Evolutionary conservation across 139 green algal species (phyloP).

Genomic region (Astrephomene gubernaculifera): DNA sequence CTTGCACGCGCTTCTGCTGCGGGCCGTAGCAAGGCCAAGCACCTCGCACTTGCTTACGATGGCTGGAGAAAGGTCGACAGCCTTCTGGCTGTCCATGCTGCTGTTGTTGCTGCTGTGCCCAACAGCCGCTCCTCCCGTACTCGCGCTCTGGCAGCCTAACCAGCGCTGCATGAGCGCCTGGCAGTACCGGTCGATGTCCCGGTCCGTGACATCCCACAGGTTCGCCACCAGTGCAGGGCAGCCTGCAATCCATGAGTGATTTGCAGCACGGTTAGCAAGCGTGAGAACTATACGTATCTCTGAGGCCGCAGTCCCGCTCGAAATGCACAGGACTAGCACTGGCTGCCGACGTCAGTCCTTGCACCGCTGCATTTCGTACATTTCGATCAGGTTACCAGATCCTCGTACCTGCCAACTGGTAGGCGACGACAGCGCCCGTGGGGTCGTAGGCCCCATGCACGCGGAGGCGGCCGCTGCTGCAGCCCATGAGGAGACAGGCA

Average conservation of each 20-base stretch:
- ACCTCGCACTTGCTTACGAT: constrained; percentile 2
- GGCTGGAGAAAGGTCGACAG: too few species aligned
- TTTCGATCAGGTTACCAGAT: too few species aligned
- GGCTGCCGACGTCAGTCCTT: neutral
- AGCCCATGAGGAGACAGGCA: constrained; percentile 90
- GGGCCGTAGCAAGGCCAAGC: constrained; percentile 59
- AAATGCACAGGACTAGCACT: neutral
- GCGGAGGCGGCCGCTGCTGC: constrained; percentile 86
- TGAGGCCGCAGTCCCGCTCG: neutral
- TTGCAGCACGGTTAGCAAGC: too few species aligned
- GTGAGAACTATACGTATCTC: too few species aligned
- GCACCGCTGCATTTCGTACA: neutral
- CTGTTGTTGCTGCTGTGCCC: too few species aligned
- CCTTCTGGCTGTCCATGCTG: too few species aligned
- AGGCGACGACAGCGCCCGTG: constrained; percentile 74
- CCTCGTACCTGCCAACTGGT: constrained; percentile 79
- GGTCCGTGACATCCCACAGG: constrained; percentile 97
- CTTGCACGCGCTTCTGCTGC: constrained; percentile 73
- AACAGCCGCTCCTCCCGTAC: too few species aligned
- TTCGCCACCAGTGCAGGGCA: constrained; percentile 87
- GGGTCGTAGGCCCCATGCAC: constrained; percentile 72
- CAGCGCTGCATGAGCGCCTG: constrained; percentile 74
- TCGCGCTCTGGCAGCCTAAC: constrained; percentile 55
- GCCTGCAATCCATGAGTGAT: constrained; percentile 64
- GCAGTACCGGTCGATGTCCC: constrained; percentile 94